Evolutionary conservation across 306 rosid genomes (phyloP), one percentile per base, ranked within the genome.

Genomic region (Fragaria iinumae): DNA sequence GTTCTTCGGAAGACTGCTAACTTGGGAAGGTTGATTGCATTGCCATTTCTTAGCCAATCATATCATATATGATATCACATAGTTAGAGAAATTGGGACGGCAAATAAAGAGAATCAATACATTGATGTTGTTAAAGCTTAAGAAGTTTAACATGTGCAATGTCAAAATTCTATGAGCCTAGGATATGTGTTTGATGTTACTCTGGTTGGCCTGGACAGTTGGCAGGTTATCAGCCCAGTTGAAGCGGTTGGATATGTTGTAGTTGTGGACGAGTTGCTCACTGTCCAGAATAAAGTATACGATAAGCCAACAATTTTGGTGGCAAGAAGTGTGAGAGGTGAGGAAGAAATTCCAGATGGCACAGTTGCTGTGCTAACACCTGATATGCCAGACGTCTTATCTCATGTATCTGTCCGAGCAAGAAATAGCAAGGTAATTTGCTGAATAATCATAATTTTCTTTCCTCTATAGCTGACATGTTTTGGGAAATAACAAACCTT

Each of bases 351-450:
- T 84, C 99, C 99, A 36, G 97, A 92, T 87, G 99, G 99, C 76
- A 75, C 92, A 36, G 99, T 95, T 81, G 99, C 99, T 83, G 96
- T 95, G 83, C 84, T 95, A 80, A 95, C 97, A 48, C 99, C 97
- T 72, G 99, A 95, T 79, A 95, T 95, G 99, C 99, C 99, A 8
- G 99, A 95, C 80, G 97, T 95, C 77, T 84, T 95, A 69, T 95
- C 99, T 79, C 99, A 95, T 88, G 99, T 95, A 76, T 95, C 99
- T 69, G 99, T 95, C n/a, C 89, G 99, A 87, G 97, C 99, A 73
- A 90, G 99, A 92, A 95, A 95, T 80, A 85, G 97, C 83, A 95
- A 88, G 97, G 98, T 88, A 87, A 69, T 71, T 47, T 7, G 43
- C 57, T 68, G 67, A 73, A 69, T 69, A 79, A 23, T 72, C 45